A percentile compares a stretch with the other conserved stretches of the same genome.
Evolutionary conservation across 202 grass and related monocot species (phyloP).

Genomic region (Musa balbisiana): DNA sequence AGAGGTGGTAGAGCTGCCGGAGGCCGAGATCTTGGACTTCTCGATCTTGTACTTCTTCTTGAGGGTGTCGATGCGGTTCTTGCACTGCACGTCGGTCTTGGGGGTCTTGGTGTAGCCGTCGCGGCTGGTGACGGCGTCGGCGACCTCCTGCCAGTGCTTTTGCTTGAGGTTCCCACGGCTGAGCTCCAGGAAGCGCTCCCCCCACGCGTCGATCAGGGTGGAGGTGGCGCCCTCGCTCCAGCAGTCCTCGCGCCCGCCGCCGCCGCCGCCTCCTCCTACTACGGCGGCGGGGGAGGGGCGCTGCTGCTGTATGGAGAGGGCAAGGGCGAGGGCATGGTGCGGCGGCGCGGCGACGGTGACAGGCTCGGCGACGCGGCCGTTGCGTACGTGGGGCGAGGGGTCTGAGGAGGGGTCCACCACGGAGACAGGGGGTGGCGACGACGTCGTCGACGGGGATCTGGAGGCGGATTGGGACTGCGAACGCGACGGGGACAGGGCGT

Average conservation of each 20-base stretch:
- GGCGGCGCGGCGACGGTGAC: conserved; percentile 53
- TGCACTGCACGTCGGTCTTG: conserved; percentile 85
- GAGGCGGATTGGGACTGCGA: conserved; percentile 11
- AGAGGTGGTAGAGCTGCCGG: conserved; percentile 20
- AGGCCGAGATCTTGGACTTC: conserved; percentile 37
- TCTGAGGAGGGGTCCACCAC: conserved; percentile 21
- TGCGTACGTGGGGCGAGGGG: conserved; percentile 29
- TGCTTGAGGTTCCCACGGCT: conserved; percentile 84
- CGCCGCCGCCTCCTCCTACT: background rate
- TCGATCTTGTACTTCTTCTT: conserved; percentile 99
- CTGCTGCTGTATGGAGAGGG: conserved; percentile 58
- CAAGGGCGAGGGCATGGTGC: conserved; percentile 51
- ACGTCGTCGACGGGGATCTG: conserved; percentile 20
- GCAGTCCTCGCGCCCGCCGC: conserved; percentile 70
- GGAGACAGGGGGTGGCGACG: background rate
- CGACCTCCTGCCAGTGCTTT: conserved; percentile 98
- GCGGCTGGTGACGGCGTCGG: conserved; percentile 78
- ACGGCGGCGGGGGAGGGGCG: conserved; percentile 23
- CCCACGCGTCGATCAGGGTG: conserved; percentile 90
- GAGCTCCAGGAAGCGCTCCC: conserved; percentile 76
- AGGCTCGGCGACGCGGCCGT: conserved; percentile 28
- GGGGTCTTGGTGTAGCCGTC: conserved; percentile 65
- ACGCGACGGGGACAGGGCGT: conserved; percentile 17
- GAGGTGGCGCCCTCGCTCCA: conserved; percentile 96
- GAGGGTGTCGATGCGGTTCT: conserved; percentile 96